phyloP scores from a whole-genome alignment of 257 asterid species.

The Anisodus tanguticus region DNA sequence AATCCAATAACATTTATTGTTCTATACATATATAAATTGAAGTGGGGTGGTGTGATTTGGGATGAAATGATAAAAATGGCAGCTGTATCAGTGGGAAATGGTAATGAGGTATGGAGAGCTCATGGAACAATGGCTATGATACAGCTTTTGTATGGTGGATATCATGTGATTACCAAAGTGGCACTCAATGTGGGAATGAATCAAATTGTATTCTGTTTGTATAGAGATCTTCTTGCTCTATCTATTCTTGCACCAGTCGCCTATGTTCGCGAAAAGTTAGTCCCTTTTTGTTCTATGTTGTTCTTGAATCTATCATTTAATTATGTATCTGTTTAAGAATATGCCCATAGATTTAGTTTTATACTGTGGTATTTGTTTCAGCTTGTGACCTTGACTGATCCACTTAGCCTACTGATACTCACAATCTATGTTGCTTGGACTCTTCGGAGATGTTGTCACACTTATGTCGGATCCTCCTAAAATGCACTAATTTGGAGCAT shows the following conservation, averaged over 20 bases:
- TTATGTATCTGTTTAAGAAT: not conserved
- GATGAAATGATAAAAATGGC: conserved; percentile 52
- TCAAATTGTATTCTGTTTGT: conserved; percentile 91
- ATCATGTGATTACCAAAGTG: conserved; percentile 90
- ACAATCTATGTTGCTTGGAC: too few relatives aligned
- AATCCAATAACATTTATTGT: not conserved
- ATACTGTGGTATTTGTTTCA: too few relatives aligned
- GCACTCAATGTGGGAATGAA: conserved; percentile 94
- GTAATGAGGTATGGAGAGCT: conserved; percentile 60
- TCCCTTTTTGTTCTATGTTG: conserved; percentile 17
- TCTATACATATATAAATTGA: too few relatives aligned
- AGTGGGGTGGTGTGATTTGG: not conserved
- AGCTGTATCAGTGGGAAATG: conserved; percentile 33
- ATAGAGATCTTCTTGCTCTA: conserved; percentile 83
- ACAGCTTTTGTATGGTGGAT: conserved; percentile 80
- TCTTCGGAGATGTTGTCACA: too few relatives aligned
- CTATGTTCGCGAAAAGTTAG: conserved; percentile 86
- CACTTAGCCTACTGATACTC: not conserved
- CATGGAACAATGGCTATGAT: conserved; percentile 87
- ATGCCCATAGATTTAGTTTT: too few relatives aligned
- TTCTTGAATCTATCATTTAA: not conserved
- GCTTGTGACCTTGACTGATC: too few relatives aligned
- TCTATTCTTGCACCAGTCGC: conserved; percentile 92
- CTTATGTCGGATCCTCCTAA: too few relatives aligned
- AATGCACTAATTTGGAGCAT: too few relatives aligned